phyloP scores from a whole-genome alignment of 768 basidiomycete species.

The Tremella mesenterica region DNA sequence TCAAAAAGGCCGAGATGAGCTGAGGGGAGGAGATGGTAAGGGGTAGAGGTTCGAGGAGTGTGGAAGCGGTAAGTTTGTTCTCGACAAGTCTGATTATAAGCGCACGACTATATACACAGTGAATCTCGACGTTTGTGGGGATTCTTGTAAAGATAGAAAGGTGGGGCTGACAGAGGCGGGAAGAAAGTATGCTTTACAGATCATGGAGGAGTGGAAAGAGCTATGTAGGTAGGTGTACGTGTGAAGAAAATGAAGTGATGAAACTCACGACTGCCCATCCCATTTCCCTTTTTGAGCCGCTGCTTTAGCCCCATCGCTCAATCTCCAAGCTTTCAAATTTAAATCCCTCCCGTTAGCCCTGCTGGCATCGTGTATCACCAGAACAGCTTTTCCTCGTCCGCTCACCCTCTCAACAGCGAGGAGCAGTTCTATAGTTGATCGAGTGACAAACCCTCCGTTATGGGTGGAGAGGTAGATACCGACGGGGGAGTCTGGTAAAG shows the following conservation, averaged over 20 bases:
- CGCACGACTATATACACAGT: neutral
- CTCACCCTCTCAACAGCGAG: constrained; percentile 32
- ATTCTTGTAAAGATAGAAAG: neutral
- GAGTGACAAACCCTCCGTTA: constrained; percentile 40
- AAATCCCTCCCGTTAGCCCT: constrained; percentile 59
- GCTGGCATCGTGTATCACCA: constrained; percentile 40
- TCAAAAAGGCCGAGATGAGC: constrained; percentile 68
- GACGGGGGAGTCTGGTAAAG: constrained; percentile 80
- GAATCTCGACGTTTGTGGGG: neutral
- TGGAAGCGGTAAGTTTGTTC: constrained; percentile 73
- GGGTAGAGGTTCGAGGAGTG: constrained; percentile 76
- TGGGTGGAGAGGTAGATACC: constrained; percentile 89
- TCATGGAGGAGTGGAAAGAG: too few relatives aligned
- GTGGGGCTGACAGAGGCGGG: too few relatives aligned
- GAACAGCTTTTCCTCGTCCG: constrained; percentile 37
- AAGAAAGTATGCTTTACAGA: too few relatives aligned
- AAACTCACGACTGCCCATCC: constrained; percentile 66
- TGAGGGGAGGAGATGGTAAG: constrained; percentile 74
- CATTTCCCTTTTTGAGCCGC: constrained; percentile 77
- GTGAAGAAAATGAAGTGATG: neutral
- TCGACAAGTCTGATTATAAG: constrained; percentile 57
- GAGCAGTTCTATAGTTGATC: constrained; percentile 34
- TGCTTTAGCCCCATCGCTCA: constrained; percentile 69
- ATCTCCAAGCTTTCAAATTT: constrained; percentile 77
- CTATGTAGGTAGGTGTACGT: too few relatives aligned